Percentiles rank a stretch among this genome's conserved stretches.
Conservation (phyloP, 768 basidiomycete genomes). For the Leucocoprinus sp. region DNA sequence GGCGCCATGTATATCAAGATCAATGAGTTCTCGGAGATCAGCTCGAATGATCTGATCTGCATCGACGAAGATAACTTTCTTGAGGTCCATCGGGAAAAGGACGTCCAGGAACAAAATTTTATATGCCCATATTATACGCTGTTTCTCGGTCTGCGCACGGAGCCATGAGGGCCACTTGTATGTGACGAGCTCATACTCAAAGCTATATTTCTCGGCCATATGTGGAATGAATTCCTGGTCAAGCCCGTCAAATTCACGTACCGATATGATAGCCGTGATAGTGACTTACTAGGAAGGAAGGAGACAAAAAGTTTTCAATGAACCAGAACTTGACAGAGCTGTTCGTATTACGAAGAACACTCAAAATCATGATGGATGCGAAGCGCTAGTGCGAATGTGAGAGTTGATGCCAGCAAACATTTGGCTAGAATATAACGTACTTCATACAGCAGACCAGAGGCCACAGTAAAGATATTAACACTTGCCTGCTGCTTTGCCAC, state of each 20-base stretch:
- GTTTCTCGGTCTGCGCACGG: constrained; percentile 94
- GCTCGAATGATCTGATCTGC: constrained; percentile 96
- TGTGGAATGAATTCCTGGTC: constrained; percentile 88
- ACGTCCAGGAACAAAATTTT: constrained; percentile 99
- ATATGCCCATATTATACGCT: constrained; percentile 98
- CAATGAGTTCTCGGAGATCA: constrained; percentile 93
- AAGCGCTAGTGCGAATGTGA: constrained; percentile 57
- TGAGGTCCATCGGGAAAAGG: constrained; percentile 96
- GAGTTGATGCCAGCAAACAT: not conserved
- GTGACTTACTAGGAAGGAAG: constrained; percentile 77
- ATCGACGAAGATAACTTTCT: constrained; percentile 98
- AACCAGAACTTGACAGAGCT: constrained; percentile 99
- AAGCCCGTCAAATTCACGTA: not conserved
- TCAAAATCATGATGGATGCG: constrained; percentile 96
- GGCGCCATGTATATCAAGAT: constrained; percentile 84
- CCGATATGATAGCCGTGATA: not conserved
- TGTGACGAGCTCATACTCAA: constrained; percentile 95
- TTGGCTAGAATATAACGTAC: constrained; percentile 34
- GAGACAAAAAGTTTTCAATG: constrained; percentile 98
- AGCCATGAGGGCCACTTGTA: constrained; percentile 99
- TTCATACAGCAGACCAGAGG: constrained; percentile 94
- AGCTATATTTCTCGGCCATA: constrained; percentile 83
- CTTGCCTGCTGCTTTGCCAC: constrained; percentile 56
- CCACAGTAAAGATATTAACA: constrained; percentile 98
- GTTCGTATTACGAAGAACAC: constrained; percentile 89